These are phyloP conservation scores for Rhynchospora tenuis DNA, from an alignment of 176 grass and related monocot species.

Conservation along the genomic window DNA sequence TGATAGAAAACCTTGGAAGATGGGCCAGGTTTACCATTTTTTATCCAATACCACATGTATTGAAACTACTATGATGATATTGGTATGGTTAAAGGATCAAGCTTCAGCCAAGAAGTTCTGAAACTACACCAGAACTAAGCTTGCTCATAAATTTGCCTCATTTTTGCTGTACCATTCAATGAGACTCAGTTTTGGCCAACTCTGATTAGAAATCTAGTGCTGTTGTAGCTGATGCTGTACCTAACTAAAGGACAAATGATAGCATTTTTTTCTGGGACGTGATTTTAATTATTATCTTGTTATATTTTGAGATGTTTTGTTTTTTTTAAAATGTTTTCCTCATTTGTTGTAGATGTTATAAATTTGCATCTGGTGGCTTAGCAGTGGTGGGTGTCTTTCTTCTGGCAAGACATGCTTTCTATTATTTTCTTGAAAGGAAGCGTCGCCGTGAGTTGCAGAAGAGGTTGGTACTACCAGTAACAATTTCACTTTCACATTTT, in stretches of 20 bases:
- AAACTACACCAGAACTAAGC: neutral
- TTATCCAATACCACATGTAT: neutral
- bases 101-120: neutral
- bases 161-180: neutral
- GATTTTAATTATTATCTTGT: neutral
- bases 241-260: neutral
- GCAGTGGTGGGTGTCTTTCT: constrained; percentile 72
- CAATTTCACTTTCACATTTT: neutral
- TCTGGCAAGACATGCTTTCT: constrained; percentile 78
- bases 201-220: neutral
- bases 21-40: constrained; percentile 69
- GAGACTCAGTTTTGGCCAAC: neutral
- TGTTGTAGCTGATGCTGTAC: constrained; percentile 1
- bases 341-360: constrained; percentile 54
- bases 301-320: constrained; percentile 2
- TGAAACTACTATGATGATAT: neutral
- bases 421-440: constrained; percentile 72
- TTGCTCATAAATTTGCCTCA: neutral
- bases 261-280: neutral
- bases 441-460: constrained; percentile 60
- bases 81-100: constrained; percentile 21
- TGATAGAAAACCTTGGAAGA: constrained; percentile 86
- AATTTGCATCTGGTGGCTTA: constrained; percentile 85
- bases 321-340: neutral
- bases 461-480: constrained; percentile 38